Conservation (phyloP, 2,329 filamentous ascomycete species). For the Cordyceps fumosorosea region DNA sequence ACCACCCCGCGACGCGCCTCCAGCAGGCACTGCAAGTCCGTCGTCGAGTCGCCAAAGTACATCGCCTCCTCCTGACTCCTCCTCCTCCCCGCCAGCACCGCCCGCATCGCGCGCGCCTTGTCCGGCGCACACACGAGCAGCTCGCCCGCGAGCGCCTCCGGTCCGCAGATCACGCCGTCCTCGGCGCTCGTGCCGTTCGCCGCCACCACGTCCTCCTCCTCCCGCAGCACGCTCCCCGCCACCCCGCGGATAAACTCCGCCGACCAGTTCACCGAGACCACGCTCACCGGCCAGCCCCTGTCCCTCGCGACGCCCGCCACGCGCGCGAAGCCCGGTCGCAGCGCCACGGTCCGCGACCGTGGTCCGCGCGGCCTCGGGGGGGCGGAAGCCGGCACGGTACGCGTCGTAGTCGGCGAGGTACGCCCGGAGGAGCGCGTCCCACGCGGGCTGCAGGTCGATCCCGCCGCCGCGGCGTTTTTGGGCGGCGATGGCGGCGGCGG, state of each 20-base stretch:
- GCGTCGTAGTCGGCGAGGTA: conserved; percentile 38
- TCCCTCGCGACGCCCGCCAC: conserved; percentile 22
- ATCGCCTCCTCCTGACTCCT: conserved; percentile 22
- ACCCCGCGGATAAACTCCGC: conserved; percentile 40
- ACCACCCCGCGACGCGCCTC: conserved; percentile 36
- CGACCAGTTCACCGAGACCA: conserved; percentile 49
- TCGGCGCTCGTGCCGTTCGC: conserved; percentile 36
- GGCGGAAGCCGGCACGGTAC: conserved; percentile 30
- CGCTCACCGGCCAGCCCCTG: conserved; percentile 32
- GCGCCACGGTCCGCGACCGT: conserved; percentile 26
- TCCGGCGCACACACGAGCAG: conserved; percentile 35
- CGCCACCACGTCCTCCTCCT: conserved; percentile 23
- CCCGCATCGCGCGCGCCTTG: conserved; percentile 37
- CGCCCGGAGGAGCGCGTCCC: conserved; percentile 38
- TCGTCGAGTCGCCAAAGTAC: conserved; percentile 54
- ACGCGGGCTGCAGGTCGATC: conserved; percentile 30
- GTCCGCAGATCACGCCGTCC: conserved; percentile 36
- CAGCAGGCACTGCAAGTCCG: conserved; percentile 49
- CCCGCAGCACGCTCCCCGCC: conserved; percentile 24
- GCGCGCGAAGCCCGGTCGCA: conserved; percentile 35
- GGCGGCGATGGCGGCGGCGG: conserved; percentile 34
- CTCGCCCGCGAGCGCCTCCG: conserved; percentile 21
- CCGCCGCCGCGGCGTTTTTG: conserved; percentile 20
- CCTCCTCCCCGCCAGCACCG: conserved; percentile 19
- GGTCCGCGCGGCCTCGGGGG: conserved; percentile 26